Evolutionary conservation across 176 grass and related monocot genomes (phyloP).

Genomic region (Carex scoparia): DNA sequence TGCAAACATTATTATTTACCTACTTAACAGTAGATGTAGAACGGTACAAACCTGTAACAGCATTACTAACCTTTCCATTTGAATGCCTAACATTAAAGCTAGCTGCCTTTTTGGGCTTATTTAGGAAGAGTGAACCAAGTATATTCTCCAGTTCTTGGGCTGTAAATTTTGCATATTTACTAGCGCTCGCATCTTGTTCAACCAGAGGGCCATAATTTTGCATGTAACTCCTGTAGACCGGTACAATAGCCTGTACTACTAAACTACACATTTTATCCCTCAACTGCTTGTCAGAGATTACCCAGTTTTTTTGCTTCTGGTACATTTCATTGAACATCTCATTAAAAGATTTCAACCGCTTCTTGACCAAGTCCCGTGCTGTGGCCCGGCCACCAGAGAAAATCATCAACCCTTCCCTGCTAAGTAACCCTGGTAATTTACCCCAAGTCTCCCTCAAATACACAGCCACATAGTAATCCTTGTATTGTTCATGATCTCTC

Average conservation of each 20-base stretch:
- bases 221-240: slow-evolving; percentile 89
- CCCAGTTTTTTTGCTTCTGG: slow-evolving; percentile 62
- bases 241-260: slow-evolving; percentile 72
- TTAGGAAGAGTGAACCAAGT: slow-evolving; percentile 51
- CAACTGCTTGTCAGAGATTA: slow-evolving; percentile 79
- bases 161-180: slow-evolving; percentile 84
- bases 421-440: slow-evolving; percentile 52
- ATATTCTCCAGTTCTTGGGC: slow-evolving; percentile 75
- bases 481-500: slow-evolving; percentile 69
- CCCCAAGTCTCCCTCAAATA: slow-evolving; percentile 89
- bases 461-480: slow-evolving; percentile 53
- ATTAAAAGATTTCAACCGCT: slow-evolving; percentile 83
- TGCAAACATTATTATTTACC: slow-evolving; percentile 11
- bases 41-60: slow-evolving; percentile 45
- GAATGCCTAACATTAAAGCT: slow-evolving; percentile 75
- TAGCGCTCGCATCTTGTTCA: slow-evolving; percentile 61
- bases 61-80: slow-evolving; percentile 48
- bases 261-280: slow-evolving; percentile 56
- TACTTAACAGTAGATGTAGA: slow-evolving; percentile 70
- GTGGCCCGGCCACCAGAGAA: slow-evolving; percentile 86
- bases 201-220: slow-evolving; percentile 93
- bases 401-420: slow-evolving; percentile 75
- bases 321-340: slow-evolving; percentile 79
- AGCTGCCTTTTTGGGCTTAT: slow-evolving; percentile 40
- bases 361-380: slow-evolving; percentile 78